A percentile compares a stretch with the other conserved stretches of the same genome.
Conservation (phyloP, 1,284 basidiomycete genomes). For the Salmacisia buchloeana region DNA sequence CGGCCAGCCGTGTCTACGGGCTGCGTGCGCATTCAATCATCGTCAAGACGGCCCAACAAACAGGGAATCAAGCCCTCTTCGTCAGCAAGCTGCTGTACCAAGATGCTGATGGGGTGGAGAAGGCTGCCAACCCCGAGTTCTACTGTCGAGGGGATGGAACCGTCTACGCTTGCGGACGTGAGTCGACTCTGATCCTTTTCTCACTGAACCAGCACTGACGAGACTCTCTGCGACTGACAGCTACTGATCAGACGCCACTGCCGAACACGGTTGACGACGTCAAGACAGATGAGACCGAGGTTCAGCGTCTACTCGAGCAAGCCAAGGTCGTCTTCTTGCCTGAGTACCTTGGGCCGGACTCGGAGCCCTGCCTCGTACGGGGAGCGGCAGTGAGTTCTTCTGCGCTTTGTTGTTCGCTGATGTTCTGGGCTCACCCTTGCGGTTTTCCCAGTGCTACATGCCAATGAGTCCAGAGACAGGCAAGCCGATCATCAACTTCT, state of each 20-base stretch:
- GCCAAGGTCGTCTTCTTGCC: constrained; percentile 54
- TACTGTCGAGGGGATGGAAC: constrained; percentile 51
- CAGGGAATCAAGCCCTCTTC: constrained; percentile 55
- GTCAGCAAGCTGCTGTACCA: constrained; percentile 54
- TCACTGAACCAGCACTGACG: constrained; percentile 15
- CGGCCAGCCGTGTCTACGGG: constrained; percentile 49
- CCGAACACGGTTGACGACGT: constrained; percentile 48
- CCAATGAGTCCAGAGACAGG: constrained; percentile 56
- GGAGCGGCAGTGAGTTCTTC: constrained; percentile 52
- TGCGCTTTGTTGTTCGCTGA: not conserved
- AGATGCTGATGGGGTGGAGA: constrained; percentile 10
- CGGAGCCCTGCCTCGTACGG: constrained; percentile 47
- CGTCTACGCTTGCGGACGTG: constrained; percentile 50
- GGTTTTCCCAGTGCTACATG: constrained; percentile 53
- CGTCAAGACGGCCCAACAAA: constrained; percentile 35
- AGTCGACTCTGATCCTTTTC: not conserved
- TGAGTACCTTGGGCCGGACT: constrained; percentile 45
- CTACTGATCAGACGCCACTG: constrained; percentile 51
- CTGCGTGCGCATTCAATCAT: constrained; percentile 57
- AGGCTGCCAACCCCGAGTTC: constrained; percentile 29
- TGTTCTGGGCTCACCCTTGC: not conserved
- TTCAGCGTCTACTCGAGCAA: constrained; percentile 53
- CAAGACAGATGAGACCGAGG: constrained; percentile 41
- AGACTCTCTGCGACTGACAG: no score
- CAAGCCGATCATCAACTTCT: constrained; percentile 55